phyloP scores from a whole-genome alignment of 345 rosid genomes.

The Balakata baccata region DNA sequence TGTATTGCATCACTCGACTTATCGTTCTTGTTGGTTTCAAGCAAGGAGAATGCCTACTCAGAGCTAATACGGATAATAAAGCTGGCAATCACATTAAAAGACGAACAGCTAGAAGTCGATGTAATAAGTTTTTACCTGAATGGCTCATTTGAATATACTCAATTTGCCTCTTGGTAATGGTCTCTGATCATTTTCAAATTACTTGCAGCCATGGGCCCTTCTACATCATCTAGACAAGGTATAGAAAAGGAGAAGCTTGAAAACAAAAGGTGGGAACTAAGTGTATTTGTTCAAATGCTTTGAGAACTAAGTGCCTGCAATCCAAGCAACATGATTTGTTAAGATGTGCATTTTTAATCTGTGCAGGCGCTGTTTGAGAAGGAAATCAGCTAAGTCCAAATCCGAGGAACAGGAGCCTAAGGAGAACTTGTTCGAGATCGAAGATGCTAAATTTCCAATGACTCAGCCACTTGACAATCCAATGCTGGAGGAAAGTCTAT shows the following conservation, averaged over 20 bases:
- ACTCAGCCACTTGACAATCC: conserved; percentile 19
- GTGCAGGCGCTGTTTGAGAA: conserved; percentile 52
- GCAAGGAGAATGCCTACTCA: conserved; percentile 21
- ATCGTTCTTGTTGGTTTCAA: conserved; percentile 8
- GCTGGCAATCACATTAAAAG: conserved; percentile 31
- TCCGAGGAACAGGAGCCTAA: conserved; percentile 40
- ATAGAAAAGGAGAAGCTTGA: conserved; percentile 49
- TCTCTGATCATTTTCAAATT: conserved; percentile 7
- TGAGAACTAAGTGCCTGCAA: no score
- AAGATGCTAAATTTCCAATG: conserved; percentile 36
- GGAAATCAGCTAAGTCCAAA: conserved; percentile 56
- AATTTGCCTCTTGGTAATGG: neutral
- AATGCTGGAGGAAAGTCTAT: conserved; percentile 20
- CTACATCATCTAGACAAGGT: conserved; percentile 27
- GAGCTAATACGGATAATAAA: conserved; percentile 25
- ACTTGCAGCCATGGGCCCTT: conserved; percentile 54
- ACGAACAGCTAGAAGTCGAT: conserved; percentile 44
- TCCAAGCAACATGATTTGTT: no score
- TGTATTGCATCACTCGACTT: neutral
- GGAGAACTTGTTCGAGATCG: conserved; percentile 61
- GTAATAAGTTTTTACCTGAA: conserved; percentile 24
- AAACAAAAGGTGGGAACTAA: conserved; percentile 49
- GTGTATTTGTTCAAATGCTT: no score
- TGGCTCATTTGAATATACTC: neutral
- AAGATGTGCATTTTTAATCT: no score